Evolutionary conservation across 345 rosid genomes (phyloP).

Genomic region (Anastatica hierochuntica): DNA sequence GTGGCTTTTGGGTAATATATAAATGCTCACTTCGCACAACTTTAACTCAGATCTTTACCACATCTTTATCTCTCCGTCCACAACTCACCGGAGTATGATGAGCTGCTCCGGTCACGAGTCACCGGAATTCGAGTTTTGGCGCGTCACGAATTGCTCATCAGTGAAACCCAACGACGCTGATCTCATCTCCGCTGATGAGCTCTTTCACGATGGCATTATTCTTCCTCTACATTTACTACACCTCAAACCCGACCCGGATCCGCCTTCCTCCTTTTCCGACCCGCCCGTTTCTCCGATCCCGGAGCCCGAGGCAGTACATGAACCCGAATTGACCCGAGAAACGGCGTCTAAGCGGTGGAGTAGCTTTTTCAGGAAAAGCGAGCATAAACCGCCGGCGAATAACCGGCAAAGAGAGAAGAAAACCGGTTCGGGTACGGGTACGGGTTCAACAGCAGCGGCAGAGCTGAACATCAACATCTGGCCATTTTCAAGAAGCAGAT

Average conservation of each 20-base stretch:
- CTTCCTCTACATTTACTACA: conserved; percentile 37
- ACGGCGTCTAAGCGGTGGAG: conserved; percentile 59
- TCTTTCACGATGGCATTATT: conserved; percentile 39
- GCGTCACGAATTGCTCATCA: conserved; percentile 31
- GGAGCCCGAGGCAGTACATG: neutral
- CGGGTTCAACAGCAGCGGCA: conserved; percentile 9
- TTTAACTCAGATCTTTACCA: no score
- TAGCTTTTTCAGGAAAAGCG: conserved; percentile 45
- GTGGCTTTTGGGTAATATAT: no score
- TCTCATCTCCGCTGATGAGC: conserved; percentile 37
- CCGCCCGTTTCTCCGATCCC: neutral
- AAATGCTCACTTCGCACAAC: no score
- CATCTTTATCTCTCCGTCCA: neutral
- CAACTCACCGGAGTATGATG: conserved; percentile 1
- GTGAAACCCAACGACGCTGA: conserved; percentile 20
- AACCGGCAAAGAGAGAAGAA: conserved; percentile 11
- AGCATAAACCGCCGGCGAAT: conserved; percentile 20
- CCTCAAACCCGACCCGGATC: conserved; percentile 15
- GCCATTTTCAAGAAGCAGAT: conserved; percentile 83
- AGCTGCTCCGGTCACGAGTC: conserved; percentile 25
- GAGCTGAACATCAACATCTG: conserved; percentile 70
- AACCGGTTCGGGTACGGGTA: neutral
- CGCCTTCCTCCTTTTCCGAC: neutral
- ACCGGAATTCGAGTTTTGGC: conserved; percentile 55
- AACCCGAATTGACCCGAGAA: conserved; percentile 11